Conservation (phyloP, 2,329 filamentous ascomycete genomes). For the Proliferodiscus dingleyae region DNA sequence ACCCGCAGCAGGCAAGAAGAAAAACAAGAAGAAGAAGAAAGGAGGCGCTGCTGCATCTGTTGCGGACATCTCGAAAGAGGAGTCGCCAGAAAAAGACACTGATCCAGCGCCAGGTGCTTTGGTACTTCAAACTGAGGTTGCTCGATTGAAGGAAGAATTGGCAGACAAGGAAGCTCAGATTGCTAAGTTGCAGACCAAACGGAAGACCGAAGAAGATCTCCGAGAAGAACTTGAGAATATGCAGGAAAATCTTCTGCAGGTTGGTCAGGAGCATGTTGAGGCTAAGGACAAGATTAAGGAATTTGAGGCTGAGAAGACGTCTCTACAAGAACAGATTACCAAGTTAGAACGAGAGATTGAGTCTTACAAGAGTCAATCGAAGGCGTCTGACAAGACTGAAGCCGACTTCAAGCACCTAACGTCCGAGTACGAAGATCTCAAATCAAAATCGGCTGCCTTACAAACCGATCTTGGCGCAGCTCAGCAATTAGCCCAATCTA, state of each 20-base stretch:
- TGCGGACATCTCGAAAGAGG: constrained; percentile 21
- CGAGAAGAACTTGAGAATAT: constrained; percentile 82
- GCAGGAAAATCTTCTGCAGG: constrained; percentile 70
- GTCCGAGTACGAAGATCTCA: constrained; percentile 61
- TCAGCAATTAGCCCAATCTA: constrained; percentile 76
- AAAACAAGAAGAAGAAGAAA: constrained; percentile 88
- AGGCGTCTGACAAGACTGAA: constrained; percentile 26
- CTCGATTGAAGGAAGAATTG: constrained; percentile 26
- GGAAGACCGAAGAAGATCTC: constrained; percentile 72
- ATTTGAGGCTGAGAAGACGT: constrained; percentile 63
- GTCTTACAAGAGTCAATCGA: constrained; percentile 25
- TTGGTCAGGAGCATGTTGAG: constrained; percentile 80
- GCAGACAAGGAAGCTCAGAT: constrained; percentile 56
- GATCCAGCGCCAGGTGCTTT: constrained; percentile 5
- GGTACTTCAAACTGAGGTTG: constrained; percentile 26
- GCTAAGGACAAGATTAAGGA: constrained; percentile 73
- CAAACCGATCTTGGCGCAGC: constrained; percentile 82
- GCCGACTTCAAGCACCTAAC: constrained; percentile 36
- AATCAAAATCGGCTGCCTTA: constrained; percentile 61
- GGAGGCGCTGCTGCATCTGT: constrained; percentile 35
- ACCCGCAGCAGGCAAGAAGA: constrained; percentile 61
- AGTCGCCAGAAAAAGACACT: constrained; percentile 11
- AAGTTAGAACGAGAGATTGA: constrained; percentile 68
- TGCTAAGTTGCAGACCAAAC: constrained; percentile 61
- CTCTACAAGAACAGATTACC: constrained; percentile 58